Evolutionary conservation across 805 yeast species (phyloP).

Genomic region (Babjeviella inositovora): DNA sequence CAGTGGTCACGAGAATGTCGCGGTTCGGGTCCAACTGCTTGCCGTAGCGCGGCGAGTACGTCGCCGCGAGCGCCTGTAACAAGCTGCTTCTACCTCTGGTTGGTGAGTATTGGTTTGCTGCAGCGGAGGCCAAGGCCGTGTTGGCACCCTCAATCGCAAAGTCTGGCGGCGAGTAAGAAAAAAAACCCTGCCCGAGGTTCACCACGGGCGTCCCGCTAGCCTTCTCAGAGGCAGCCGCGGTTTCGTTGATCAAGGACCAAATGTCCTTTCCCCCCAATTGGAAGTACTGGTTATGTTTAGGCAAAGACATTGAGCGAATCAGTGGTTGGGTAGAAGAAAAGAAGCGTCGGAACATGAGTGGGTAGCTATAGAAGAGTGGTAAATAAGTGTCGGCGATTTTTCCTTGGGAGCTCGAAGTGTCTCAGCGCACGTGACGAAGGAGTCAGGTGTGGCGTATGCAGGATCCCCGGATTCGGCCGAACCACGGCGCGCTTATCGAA

Average conservation of each 20-base stretch:
- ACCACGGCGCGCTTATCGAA: no score
- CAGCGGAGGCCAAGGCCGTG: slow-evolving; percentile 54
- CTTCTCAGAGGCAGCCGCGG: slow-evolving; percentile 72
- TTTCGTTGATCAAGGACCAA: slow-evolving; percentile 90
- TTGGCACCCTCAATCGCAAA: slow-evolving; percentile 78
- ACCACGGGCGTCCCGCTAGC: slow-evolving; percentile 63
- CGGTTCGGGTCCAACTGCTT: slow-evolving; percentile 32
- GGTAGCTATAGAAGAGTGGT: no score
- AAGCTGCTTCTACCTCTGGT: slow-evolving; percentile 77
- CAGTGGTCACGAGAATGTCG: slow-evolving; percentile 77
- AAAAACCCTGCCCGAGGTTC: slow-evolving; percentile 94
- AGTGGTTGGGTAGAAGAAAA: no score
- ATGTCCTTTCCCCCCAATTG: slow-evolving; percentile 70
- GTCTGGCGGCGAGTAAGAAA: slow-evolving; percentile 91
- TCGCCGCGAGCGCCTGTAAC: slow-evolving; percentile 48
- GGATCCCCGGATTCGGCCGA: no score
- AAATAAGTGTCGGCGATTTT: no score
- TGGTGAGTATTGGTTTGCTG: slow-evolving; percentile 84
- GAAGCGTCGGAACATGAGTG: no score
- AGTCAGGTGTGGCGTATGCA: no score
- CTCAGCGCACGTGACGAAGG: no score
- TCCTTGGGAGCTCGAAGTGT: no score
- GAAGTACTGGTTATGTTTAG: slow-evolving; percentile 51
- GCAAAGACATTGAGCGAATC: slow-evolving; percentile 11
- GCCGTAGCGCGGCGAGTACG: slow-evolving; percentile 56